Evolutionary conservation across 768 basidiomycete species (phyloP).

Genomic region (Psilocybe sp.): DNA sequence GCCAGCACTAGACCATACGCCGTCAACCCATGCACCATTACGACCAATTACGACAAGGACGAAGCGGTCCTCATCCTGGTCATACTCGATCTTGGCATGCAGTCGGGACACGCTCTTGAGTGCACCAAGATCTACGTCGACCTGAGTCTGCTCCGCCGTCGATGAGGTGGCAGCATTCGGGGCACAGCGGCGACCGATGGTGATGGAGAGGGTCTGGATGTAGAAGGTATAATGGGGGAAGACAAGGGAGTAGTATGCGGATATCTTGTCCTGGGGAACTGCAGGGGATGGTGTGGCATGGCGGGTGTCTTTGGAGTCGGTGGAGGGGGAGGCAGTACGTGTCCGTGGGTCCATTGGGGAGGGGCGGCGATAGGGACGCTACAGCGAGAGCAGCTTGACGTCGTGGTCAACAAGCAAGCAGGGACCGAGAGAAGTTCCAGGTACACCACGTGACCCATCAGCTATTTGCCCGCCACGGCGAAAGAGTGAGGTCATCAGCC

Average conservation of each 20-base stretch:
- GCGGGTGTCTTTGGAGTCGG: conserved; percentile 19
- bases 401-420: conserved; percentile 24
- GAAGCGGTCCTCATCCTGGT: conserved; percentile 86
- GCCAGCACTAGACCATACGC: conserved; percentile 90
- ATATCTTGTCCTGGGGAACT: conserved; percentile 67
- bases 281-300: conserved; percentile 29
- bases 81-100: conserved; percentile 94
- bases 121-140: conserved; percentile 91
- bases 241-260: conserved; percentile 91
- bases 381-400: conserved; percentile 10
- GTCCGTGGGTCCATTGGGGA: conserved; percentile 41
- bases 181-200: conserved; percentile 87
- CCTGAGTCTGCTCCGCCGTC: conserved; percentile 52
- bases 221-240: conserved; percentile 96
- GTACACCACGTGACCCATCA: conserved; percentile 23
- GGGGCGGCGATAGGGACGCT: conserved; percentile 21
- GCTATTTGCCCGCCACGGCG: conserved; percentile 10
- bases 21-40: conserved; percentile 98
- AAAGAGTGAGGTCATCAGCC: conserved; percentile 5
- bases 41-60: conserved; percentile 90
- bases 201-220: conserved; percentile 91
- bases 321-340: conserved; percentile 36
- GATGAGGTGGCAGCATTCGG: conserved; percentile 56
- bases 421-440: conserved; percentile 15
- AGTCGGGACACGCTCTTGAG: conserved; percentile 97